Base-by-base conservation (phyloP, 139 green algal genomes). In the Chlorella sp. region DNA sequence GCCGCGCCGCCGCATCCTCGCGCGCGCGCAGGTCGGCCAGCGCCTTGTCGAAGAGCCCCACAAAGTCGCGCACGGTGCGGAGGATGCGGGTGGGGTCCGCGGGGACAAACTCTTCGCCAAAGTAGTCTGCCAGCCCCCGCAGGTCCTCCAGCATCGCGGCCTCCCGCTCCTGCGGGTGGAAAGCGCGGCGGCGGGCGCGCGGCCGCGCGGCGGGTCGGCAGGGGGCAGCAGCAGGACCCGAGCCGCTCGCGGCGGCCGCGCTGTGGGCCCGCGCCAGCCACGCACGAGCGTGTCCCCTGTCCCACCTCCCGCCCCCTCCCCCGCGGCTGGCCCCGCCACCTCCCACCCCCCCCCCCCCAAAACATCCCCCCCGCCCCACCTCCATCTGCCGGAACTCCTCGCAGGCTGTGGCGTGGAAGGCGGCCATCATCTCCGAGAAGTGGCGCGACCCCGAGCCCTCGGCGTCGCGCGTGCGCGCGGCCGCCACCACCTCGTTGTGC, bases 61-160 rank as follows among this genome's bases (percentile, higher is more conserved):
- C 74, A 76, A 93, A 93, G 77, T 91, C 85, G 25, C 71, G 67
- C 19, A 93, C 79, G 38, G 80, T 73, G 38, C 79, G 71, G 60
- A 93, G 74, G 8, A 89, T 64, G 33, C 67, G 50, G 35, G 36
- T 42, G n/a, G 85, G 79, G 58, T 93, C 88, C 11, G 74, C 70
- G 0, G 55, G 36, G 3, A 79, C 73, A 45, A 72, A 90, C 7
- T 79, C 71, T 73, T 93, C 88, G 25, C 88, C 88, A 74, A 84
- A 92, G 74, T 89, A 93, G 38, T 83, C 73, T 6, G 85, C 81
- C 33, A 83, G 50, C 3, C 51, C 27, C 48, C 83, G 60, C 71
- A 91, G 56, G 19, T 81, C 67, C 11, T 43, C 66, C 29, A 72
- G 60, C 55, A 73, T 69, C 8, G 27, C 19, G 61, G 70, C 56